Base-by-base conservation (phyloP, 148 eudicot genomes). In the Silene conica region DNA sequence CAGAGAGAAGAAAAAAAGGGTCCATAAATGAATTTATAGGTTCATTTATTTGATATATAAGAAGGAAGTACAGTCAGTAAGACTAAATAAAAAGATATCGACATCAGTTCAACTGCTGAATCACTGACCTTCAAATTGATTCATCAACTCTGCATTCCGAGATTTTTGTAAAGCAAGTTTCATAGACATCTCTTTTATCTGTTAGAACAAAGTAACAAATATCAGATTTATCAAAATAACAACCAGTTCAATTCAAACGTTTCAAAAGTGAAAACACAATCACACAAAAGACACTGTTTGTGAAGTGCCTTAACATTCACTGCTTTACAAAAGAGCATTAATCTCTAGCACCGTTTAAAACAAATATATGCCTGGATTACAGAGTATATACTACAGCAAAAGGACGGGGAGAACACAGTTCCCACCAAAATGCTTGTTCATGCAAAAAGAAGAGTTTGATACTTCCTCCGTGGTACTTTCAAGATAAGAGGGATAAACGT, bases 111-210 rank as follows among this genome's bases (percentile, higher is more conserved):
- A 38, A 38, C 20, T 69, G 63, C 63, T 50, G 61, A 73, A 10
- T 55, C 22, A 79, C 84, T 70, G 68, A 96, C 99, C 99, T 87
- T 89, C 97, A 81, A 86, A 87, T 26, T 96, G 99, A 79, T 79
- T 87, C 80, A 88, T 85, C 77, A 96, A 89, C 82, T 92, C 95
- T 7, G 87, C 80, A 80, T 92, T 89, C 76, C 90, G 96, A 73
- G 96, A 79, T 82, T 85, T 96, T 85, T 92, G 97, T 80, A 86
- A 81, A 78, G 97, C 89, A 74, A 96, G 95, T 79, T 92, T 96
- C 93, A 92, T 88, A 20, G 85, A 84, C 78, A 96, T 80, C 82
- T 96, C 97, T 65, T 90, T 92, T 78, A 96, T 90, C 99, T 92
- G 92, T 77, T 61, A 84, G 63, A 26, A 46, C 19, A 73, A 75